Percentiles rank a stretch among this genome's conserved stretches.
Evolutionary conservation across 2,329 filamentous ascomycete genomes (phyloP).

Genomic region (Colletotrichum navitas): DNA sequence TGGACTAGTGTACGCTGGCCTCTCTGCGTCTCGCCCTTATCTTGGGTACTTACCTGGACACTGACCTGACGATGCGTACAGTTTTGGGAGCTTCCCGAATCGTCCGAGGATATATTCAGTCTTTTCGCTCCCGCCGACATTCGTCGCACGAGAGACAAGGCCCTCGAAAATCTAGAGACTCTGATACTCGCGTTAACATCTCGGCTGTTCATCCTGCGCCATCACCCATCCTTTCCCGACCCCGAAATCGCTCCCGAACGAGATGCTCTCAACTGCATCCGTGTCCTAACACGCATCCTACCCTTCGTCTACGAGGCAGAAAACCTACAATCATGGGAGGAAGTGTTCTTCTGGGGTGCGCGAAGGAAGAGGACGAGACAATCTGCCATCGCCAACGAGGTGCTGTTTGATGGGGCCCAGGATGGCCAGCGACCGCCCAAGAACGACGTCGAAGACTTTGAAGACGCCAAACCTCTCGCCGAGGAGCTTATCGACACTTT

Average conservation of each 20-base stretch:
- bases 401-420: slow-evolving; percentile 85
- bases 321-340: slow-evolving; percentile 85
- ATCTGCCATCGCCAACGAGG: slow-evolving; percentile 75
- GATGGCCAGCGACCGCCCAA: slow-evolving; percentile 51
- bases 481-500: slow-evolving; percentile 94
- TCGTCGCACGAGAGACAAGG: slow-evolving; percentile 85
- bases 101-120: slow-evolving; percentile 95
- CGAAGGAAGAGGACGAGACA: slow-evolving; percentile 79
- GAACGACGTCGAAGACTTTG: slow-evolving; percentile 74
- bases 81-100: slow-evolving; percentile 98
- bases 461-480: slow-evolving; percentile 87
- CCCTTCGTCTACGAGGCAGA: slow-evolving; percentile 95
- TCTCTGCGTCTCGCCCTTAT: slow-evolving; percentile 18
- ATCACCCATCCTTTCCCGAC: slow-evolving; percentile 92
- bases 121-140: slow-evolving; percentile 92
- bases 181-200: slow-evolving; percentile 87
- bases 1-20: slow-evolving; percentile 80
- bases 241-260: slow-evolving; percentile 84
- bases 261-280: slow-evolving; percentile 95
- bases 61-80: slow-evolving; percentile 52
- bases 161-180: slow-evolving; percentile 90
- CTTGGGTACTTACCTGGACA: not conserved
- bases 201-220: slow-evolving; percentile 83
- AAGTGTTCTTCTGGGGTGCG: slow-evolving; percentile 90
- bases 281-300: slow-evolving; percentile 88